Evolutionary conservation across 306 rosid species (phyloP).

Genomic region (Hippophae tibetana): DNA sequence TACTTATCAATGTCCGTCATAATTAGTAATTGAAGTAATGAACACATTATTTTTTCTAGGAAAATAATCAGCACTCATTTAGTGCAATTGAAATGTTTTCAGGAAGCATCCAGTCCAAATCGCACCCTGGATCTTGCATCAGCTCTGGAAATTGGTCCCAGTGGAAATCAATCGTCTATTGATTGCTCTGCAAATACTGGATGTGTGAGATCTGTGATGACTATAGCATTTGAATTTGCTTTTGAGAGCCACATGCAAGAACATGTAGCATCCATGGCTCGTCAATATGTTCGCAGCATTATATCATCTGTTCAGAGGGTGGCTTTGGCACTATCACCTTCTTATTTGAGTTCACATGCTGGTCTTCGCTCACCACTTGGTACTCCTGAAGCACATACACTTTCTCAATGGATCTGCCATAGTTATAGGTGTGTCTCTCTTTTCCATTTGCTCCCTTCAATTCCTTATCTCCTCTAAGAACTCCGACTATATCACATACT

Average conservation of each 20-base stretch:
- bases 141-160: conserved; percentile 84
- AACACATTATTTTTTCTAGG: no score
- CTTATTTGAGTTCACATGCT: conserved; percentile 69
- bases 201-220: conserved; percentile 91
- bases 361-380: conserved; percentile 86
- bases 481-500: conserved; percentile 8
- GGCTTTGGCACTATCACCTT: conserved; percentile 93
- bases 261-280: conserved; percentile 97
- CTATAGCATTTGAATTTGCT: conserved; percentile 97
- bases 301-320: conserved; percentile 98
- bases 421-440: conserved; percentile 60
- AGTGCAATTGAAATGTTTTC: conserved; percentile 12
- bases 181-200: conserved; percentile 58
- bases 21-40: background rate
- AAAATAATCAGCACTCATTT: background rate
- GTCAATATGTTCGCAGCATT: conserved; percentile 95
- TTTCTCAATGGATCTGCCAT: conserved; percentile 93
- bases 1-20: conserved; percentile 2
- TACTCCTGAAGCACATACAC: conserved; percentile 97
- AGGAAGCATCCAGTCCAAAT: conserved; percentile 97
- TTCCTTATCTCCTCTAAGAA: no score
- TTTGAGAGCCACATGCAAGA: conserved; percentile 99
- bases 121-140: conserved; percentile 99
- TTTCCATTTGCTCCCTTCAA: background rate
- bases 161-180: conserved; percentile 58